Conservation (phyloP, 2,329 filamentous ascomycete species). For the Pseudogymnoascus sp. region DNA sequence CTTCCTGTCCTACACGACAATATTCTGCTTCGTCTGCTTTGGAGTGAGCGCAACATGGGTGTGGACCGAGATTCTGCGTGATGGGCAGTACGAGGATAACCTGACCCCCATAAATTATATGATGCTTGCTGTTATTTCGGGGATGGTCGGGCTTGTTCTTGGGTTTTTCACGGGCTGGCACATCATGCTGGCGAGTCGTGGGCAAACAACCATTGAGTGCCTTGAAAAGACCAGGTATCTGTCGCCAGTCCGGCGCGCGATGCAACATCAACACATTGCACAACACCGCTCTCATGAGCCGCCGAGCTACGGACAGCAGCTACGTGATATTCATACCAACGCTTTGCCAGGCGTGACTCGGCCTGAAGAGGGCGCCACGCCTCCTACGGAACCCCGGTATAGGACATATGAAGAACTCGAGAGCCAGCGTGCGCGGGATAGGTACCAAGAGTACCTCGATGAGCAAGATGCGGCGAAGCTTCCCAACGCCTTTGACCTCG, state of each 20-base stretch:
- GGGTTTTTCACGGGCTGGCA: conserved; percentile 90
- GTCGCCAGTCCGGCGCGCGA: conserved; percentile 64
- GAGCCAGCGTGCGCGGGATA: conserved; percentile 54
- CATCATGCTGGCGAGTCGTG: conserved; percentile 67
- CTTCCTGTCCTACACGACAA: conserved; percentile 79
- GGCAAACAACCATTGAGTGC: conserved; percentile 92
- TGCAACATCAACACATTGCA: conserved; percentile 56
- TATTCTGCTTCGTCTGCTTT: conserved; percentile 81
- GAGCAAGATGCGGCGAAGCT: conserved; percentile 82
- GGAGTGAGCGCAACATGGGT: conserved; percentile 73
- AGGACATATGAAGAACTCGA: conserved; percentile 47
- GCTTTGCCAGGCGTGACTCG: conserved; percentile 71
- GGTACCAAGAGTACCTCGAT: conserved; percentile 77
- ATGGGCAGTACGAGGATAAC: conserved; percentile 64
- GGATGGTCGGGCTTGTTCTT: conserved; percentile 85
- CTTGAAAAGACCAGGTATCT: conserved; percentile 94
- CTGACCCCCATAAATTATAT: conserved; percentile 87
- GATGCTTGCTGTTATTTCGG: conserved; percentile 75
- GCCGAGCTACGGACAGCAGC: conserved; percentile 59
- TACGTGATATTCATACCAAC: conserved; percentile 76
- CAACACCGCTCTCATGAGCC: conserved; percentile 39
- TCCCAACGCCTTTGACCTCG: conserved; percentile 89
- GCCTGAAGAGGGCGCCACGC: conserved; percentile 70
- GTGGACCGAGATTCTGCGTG: conserved; percentile 70
- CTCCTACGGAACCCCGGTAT: conserved; percentile 20